Evolutionary conservation across 2,329 filamentous ascomycete species (phyloP), one percentile per base, ranked within the genome.

Genomic region (Epichloe scottii): DNA sequence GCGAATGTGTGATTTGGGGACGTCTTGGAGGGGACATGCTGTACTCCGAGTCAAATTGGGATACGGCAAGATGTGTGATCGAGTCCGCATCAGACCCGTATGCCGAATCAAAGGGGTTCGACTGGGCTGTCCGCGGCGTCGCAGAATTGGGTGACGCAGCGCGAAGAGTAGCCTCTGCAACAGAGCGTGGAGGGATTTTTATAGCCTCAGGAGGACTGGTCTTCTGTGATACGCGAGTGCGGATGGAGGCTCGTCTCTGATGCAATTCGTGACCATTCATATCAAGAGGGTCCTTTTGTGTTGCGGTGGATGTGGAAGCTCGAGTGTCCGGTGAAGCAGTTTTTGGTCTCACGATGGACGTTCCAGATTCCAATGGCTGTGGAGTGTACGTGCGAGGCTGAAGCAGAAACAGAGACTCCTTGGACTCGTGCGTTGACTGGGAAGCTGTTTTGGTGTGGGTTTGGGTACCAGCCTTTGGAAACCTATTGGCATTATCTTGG

Each of bases 371-470:
- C 4, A 48, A 37, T 0, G 46, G 45, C 19, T 53, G 49, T 0
- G 78, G 78, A 0, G 76, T 79, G 56, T 81, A 81, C 0, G 76
- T 79, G 35, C 72, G 68, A 12, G 78, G 78, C 55, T 81, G 77
- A 4, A 82, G 66, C 21, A 81, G 68, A 53, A 72, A 80, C 1
- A 80, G 58, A 0, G 69, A 63, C 10, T 68, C 68, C 39, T 49
- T 35, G 33, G 17, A 39, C 10, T 50, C 21, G 34, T 48, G 38
- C n/a, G 48, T 42, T 14, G 44, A 17, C 35, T 35, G 44, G n/a
- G 55, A 46, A 1, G 44, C 23, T 15, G 46, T 35, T 46, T 35
- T 43, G 12, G 38, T 39, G 19, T 38, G 38, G 45, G 41, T 4
- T 15, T 21, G 17, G 35, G 21, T n/a, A 12, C 46, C n/a, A 15